These are phyloP conservation scores for Lanmaoa rubissima DNA, from an alignment of 768 basidiomycete species.

Conservation along the genomic window DNA sequence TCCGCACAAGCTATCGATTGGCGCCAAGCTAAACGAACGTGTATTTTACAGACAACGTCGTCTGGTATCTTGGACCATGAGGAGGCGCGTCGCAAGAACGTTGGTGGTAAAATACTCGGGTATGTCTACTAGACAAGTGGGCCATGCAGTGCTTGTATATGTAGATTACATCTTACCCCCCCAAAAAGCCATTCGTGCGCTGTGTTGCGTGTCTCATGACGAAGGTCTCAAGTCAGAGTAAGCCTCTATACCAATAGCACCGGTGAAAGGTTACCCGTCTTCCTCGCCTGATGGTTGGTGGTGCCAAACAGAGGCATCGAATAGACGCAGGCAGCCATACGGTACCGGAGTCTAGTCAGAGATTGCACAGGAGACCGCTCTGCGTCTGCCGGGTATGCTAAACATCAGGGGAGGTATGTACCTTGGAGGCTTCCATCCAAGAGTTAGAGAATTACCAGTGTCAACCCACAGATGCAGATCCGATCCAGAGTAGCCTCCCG, in stretches of 20 bases:
- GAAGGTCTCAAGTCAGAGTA: not conserved
- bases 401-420: no score
- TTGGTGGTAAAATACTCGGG: conserved; percentile 92
- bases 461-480: no score
- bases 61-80: conserved; percentile 99
- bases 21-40: not conserved
- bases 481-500: no score
- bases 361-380: no score
- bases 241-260: not conserved
- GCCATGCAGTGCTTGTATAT: conserved; percentile 9
- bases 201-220: not conserved
- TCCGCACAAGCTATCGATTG: not conserved
- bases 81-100: conserved; percentile 97
- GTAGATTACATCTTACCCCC: conserved; percentile 22
- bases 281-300: not conserved
- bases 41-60: conserved; percentile 74
- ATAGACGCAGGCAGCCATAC: no score
- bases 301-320: no score
- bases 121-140: conserved; percentile 72
- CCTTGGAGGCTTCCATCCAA: no score
- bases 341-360: no score
- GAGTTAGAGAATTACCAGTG: no score
- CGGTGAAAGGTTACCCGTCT: not conserved
- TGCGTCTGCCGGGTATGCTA: no score
- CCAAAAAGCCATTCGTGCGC: conserved; percentile 7